A percentile compares a stretch with the other conserved stretches of the same genome.
Evolutionary conservation across 768 basidiomycete species (phyloP).

Genomic region (Amylocystis lapponica): DNA sequence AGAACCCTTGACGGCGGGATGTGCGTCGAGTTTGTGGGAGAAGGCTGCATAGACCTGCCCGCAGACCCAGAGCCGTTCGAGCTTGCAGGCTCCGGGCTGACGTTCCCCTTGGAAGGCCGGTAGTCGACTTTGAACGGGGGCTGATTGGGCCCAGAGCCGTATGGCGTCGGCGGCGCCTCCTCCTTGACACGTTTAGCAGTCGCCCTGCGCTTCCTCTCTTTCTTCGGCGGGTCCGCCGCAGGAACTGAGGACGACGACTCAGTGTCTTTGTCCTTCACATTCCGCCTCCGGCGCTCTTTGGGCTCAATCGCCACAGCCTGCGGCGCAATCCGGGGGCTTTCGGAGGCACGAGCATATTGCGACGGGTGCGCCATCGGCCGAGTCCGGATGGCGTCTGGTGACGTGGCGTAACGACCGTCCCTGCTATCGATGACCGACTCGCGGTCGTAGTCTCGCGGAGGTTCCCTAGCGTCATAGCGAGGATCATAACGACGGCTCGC

Average conservation of each 20-base stretch:
- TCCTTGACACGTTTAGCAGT: slow-evolving; percentile 31
- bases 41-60: slow-evolving; percentile 62
- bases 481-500: slow-evolving; percentile 59
- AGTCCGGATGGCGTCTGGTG: slow-evolving; percentile 19
- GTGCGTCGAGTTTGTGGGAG: slow-evolving; percentile 57
- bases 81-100: slow-evolving; percentile 57
- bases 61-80: slow-evolving; percentile 61
- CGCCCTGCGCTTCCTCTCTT: slow-evolving; percentile 49
- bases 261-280: slow-evolving; percentile 44
- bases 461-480: slow-evolving; percentile 46
- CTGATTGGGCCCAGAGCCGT: slow-evolving; percentile 8
- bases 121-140: slow-evolving; percentile 16
- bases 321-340: slow-evolving; percentile 43
- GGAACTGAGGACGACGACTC: slow-evolving; percentile 10
- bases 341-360: slow-evolving; percentile 43
- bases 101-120: slow-evolving; percentile 31
- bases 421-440: slow-evolving; percentile 18
- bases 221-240: slow-evolving; percentile 41
- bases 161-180: slow-evolving; percentile 25
- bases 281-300: slow-evolving; percentile 42
- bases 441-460: slow-evolving; percentile 33
- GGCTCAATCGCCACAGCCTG: slow-evolving; percentile 31
- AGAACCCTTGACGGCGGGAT: slow-evolving; percentile 61
- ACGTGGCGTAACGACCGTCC: slow-evolving; percentile 22
- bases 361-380: slow-evolving; percentile 14